phyloP scores from a whole-genome alignment of 345 rosid genomes.

The Acer yangbiense region DNA sequence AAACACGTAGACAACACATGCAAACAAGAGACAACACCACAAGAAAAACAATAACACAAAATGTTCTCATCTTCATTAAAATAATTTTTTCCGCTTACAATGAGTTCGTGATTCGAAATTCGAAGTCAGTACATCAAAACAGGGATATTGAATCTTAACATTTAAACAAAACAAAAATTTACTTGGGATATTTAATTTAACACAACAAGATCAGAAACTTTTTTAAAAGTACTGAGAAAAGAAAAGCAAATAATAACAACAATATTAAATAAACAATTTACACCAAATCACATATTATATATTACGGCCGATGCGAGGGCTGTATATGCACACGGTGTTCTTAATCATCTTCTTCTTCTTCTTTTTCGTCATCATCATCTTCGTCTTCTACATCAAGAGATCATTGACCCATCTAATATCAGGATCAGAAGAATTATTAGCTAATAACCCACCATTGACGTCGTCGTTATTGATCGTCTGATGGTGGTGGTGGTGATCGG shows the following conservation, averaged over 20 bases:
- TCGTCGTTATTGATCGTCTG: constrained; percentile 2
- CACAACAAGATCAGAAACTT: not conserved
- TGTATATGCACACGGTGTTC: constrained; percentile 18
- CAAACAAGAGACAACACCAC: not conserved
- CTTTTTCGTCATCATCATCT: not conserved
- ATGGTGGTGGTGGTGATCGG: not conserved
- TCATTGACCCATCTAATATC: constrained; percentile 97
- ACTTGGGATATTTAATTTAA: not conserved
- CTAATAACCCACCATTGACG: not conserved
- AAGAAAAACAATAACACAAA: not conserved
- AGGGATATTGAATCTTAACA: no score
- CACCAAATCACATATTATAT: constrained; percentile 27
- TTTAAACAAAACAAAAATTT: not conserved
- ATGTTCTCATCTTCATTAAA: not conserved
- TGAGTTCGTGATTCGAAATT: not conserved
- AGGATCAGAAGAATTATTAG: constrained; percentile 43
- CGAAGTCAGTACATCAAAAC: constrained; percentile 14
- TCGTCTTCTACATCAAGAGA: constrained; percentile 56
- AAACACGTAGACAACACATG: constrained; percentile 13
- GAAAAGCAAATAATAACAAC: constrained; percentile 11
- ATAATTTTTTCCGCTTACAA: not conserved
- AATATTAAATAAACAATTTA: constrained; percentile 10
- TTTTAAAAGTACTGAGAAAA: not conserved
- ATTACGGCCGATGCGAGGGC: constrained; percentile 26
- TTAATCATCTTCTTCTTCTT: constrained; percentile 16